Conservation (phyloP, 2,329 filamentous ascomycete species). For the Colletotrichum lini region DNA sequence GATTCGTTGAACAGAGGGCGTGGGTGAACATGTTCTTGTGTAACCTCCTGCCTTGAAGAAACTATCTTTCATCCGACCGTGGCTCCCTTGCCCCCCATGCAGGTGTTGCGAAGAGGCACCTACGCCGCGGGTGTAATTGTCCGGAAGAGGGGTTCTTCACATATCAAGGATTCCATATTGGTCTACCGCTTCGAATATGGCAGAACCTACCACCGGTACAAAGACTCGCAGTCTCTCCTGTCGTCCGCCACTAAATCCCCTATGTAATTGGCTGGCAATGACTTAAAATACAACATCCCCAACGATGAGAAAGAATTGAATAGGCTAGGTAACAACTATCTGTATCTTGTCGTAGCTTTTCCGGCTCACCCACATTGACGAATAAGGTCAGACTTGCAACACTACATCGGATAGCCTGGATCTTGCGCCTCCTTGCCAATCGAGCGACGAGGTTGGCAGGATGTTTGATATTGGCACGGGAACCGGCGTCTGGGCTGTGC, state of each 20-base stretch:
- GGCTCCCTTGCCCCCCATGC: background rate
- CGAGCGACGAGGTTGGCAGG: conserved; percentile 42
- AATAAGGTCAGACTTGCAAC: conserved; percentile 51
- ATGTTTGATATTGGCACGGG: conserved; percentile 49
- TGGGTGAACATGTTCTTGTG: background rate
- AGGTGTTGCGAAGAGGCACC: background rate
- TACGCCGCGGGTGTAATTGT: background rate
- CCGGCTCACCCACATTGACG: background rate
- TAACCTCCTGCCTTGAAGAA: background rate
- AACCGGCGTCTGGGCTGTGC: conserved; percentile 53
- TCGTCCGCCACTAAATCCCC: too few relatives aligned
- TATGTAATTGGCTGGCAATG: background rate
- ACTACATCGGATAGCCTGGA: conserved; percentile 52
- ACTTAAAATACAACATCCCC: conserved; percentile 36
- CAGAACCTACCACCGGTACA: conserved; percentile 44
- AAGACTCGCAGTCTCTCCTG: background rate
- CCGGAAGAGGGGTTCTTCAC: background rate
- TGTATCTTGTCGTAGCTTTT: background rate
- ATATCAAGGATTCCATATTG: conserved; percentile 44
- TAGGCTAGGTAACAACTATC: conserved; percentile 42
- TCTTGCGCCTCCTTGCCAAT: conserved; percentile 34
- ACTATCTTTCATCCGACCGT: background rate
- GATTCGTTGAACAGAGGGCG: background rate
- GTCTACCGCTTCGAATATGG: conserved; percentile 31
- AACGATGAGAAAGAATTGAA: conserved; percentile 40